Conservation (phyloP, 1,139 yeast genomes). For the Geotrichum histeridarum region DNA sequence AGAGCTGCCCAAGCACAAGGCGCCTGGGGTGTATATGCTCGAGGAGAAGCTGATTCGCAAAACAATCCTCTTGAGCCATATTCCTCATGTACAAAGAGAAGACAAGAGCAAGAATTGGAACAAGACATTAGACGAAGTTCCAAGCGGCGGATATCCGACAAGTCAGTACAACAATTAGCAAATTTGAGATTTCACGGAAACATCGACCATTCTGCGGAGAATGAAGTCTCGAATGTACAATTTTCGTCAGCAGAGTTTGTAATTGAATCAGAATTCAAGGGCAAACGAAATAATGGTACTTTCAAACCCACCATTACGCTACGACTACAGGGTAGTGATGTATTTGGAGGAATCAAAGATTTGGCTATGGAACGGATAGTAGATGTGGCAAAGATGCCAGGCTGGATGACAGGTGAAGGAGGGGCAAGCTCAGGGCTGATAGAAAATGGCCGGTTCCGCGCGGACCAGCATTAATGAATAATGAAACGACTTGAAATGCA, state of each 20-base stretch:
- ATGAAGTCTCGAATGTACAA: conserved; percentile 7
- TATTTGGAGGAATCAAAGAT: conserved; percentile 76
- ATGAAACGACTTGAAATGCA: background rate
- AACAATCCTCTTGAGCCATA: conserved; percentile 10
- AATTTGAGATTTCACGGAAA: conserved; percentile 18
- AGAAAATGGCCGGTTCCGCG: conserved; percentile 42
- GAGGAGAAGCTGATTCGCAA: conserved; percentile 26
- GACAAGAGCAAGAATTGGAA: conserved; percentile 19
- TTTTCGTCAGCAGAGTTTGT: conserved; percentile 12
- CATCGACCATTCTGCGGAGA: background rate
- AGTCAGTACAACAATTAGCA: conserved; percentile 6
- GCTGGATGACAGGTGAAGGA: conserved; percentile 79
- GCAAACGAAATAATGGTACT: background rate
- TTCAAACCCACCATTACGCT: conserved; percentile 40
- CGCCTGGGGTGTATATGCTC: conserved; percentile 31
- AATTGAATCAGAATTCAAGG: conserved; percentile 9
- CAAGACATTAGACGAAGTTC: background rate
- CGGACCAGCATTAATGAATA: background rate
- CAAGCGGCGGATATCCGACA: background rate
- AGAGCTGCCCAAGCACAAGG: conserved; percentile 30
- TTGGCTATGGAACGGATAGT: conserved; percentile 52
- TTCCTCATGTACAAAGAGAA: conserved; percentile 11
- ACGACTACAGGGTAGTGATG: conserved; percentile 62
- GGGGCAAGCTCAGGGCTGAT: conserved; percentile 49
- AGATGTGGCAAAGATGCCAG: conserved; percentile 56